Percentiles rank a stretch among this genome's conserved stretches.
Conservation (phyloP, 495 filamentous ascomycete species). For the Filosporella fistucella region DNA sequence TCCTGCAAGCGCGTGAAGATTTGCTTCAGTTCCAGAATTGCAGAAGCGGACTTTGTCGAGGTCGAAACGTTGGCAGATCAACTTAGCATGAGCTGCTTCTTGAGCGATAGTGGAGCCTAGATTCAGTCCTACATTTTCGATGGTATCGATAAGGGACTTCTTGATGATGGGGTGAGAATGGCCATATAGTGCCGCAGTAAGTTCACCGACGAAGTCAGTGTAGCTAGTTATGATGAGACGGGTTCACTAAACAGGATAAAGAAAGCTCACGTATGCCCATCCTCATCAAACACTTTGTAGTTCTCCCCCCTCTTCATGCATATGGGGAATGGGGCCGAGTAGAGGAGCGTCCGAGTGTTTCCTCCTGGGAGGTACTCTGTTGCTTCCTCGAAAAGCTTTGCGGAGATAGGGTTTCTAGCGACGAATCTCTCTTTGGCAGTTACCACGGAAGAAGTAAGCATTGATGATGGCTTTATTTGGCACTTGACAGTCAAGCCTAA, state of each 20-base stretch:
- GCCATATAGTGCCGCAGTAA: slow-evolving; percentile 46
- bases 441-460: too few relatives aligned
- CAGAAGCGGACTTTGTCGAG: slow-evolving; percentile 29
- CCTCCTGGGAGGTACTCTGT: slow-evolving; percentile 45
- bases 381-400: too few relatives aligned
- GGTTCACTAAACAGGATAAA: too few relatives aligned
- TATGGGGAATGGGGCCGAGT: slow-evolving; percentile 55
- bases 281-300: too few relatives aligned
- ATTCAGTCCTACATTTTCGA: slow-evolving; percentile 20
- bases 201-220: slow-evolving; percentile 43
- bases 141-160: slow-evolving; percentile 31
- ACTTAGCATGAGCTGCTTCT: slow-evolving; percentile 22
- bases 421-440: too few relatives aligned
- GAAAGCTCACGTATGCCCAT: too few relatives aligned
- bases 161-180: slow-evolving; percentile 34
- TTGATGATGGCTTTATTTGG: too few relatives aligned
- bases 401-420: too few relatives aligned
- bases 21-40: slow-evolving; percentile 34
- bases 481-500: too few relatives aligned
- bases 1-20: slow-evolving; percentile 26
- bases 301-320: too few relatives aligned
- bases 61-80: slow-evolving; percentile 17
- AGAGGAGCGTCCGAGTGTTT: slow-evolving; percentile 52
- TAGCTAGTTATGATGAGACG: too few relatives aligned
- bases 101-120: slow-evolving; percentile 21